Conservation (phyloP, 176 grass and related monocot genomes). For the Chloris gayana region DNA sequence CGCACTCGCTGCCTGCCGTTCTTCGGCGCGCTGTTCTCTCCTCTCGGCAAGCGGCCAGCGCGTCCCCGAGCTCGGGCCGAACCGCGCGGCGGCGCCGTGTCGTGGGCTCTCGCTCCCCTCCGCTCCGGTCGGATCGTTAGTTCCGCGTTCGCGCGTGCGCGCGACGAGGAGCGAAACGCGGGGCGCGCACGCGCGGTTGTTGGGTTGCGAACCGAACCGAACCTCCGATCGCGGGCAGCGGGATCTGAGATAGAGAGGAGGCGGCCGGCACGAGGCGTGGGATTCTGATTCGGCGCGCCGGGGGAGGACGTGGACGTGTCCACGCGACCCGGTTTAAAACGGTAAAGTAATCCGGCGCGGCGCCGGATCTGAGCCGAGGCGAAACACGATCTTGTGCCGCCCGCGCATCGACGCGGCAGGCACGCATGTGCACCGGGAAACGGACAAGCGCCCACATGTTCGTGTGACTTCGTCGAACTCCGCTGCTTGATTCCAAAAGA, state of each 20-base stretch:
- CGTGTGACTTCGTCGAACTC: background rate
- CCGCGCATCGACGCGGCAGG: background rate
- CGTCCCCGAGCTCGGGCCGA: too few relatives aligned
- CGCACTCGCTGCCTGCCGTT: background rate
- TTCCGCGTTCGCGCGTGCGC: background rate
- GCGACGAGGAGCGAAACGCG: conserved; percentile 20
- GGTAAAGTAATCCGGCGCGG: background rate
- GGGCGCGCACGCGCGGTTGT: background rate
- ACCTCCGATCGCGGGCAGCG: conserved; percentile 27
- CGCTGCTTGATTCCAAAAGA: background rate
- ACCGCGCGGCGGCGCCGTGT: background rate
- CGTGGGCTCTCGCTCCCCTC: background rate
- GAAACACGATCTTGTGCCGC: background rate
- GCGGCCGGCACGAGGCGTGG: too few relatives aligned
- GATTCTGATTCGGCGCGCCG: conserved; percentile 4
- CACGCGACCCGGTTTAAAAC: conserved; percentile 7
- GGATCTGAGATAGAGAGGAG: conserved; percentile 3
- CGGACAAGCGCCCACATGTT: background rate
- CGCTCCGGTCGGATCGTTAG: background rate
- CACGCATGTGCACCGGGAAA: conserved; percentile 33
- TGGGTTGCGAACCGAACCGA: background rate
- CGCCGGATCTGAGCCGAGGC: conserved; percentile 25
- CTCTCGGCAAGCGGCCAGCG: background rate
- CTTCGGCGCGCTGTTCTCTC: background rate
- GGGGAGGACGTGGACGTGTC: background rate